Evolutionary conservation across 345 rosid genomes (phyloP).

Genomic region (Lepidium aucheri): DNA sequence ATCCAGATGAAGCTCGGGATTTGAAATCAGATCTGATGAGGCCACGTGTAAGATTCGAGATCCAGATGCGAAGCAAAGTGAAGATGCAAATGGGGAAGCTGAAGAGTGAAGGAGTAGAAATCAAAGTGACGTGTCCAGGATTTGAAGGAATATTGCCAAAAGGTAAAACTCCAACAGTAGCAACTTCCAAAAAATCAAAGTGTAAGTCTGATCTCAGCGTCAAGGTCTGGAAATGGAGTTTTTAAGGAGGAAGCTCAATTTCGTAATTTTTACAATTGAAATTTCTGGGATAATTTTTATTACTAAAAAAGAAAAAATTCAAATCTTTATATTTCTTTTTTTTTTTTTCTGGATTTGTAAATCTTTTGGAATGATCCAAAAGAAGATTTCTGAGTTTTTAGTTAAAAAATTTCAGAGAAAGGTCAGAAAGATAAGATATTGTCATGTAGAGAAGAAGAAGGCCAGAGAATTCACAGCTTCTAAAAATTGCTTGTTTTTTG

Average conservation of each 20-base stretch:
- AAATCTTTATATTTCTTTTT: background rate
- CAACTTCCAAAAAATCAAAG: constrained; percentile 36
- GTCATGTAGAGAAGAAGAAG: constrained; percentile 5
- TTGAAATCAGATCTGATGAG: constrained; percentile 65
- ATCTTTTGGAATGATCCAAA: constrained; percentile 25
- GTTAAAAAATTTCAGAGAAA: constrained; percentile 8
- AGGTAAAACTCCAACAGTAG: constrained; percentile 63
- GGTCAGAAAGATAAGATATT: constrained; percentile 22
- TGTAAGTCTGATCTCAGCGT: constrained; percentile 82
- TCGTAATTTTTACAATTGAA: background rate
- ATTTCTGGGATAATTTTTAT: background rate
- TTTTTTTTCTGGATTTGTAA: constrained; percentile 11
- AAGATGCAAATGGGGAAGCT: constrained; percentile 45
- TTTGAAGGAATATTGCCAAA: constrained; percentile 57
- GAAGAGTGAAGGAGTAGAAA: constrained; percentile 70
- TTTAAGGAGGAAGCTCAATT: background rate
- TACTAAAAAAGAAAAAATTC: too few relatives aligned
- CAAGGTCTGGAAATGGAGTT: constrained; percentile 86
- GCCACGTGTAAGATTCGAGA: constrained; percentile 38
- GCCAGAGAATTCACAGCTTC: constrained; percentile 18
- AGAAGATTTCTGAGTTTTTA: constrained; percentile 24
- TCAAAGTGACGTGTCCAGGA: constrained; percentile 63
- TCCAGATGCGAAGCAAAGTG: constrained; percentile 63
- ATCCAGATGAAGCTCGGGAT: constrained; percentile 46
- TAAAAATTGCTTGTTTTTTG: background rate